Percentiles rank a stretch among this genome's conserved stretches.
phyloP scores from a whole-genome alignment of 2,329 filamentous ascomycete genomes.

The Cladosporium velox region DNA sequence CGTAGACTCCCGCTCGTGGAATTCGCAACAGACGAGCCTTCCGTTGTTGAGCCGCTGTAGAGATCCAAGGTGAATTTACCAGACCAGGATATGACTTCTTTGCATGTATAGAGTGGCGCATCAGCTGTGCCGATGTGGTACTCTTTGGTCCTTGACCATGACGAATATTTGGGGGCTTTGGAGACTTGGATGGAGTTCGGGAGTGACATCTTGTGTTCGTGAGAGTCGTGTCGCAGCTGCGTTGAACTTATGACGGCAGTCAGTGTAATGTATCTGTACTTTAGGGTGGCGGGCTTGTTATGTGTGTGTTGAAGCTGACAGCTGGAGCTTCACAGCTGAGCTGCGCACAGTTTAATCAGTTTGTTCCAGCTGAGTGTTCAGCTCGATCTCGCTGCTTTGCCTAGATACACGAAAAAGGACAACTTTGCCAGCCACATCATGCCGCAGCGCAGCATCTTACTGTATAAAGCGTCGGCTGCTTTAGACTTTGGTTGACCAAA shows the following conservation, averaged over 20 bases:
- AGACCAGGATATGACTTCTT: slow-evolving; percentile 6
- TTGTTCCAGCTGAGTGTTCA: not conserved
- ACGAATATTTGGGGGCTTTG: not conserved
- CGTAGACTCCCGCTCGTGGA: not conserved
- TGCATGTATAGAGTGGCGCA: not conserved
- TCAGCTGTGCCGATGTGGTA: not conserved
- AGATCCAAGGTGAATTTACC: slow-evolving; percentile 4
- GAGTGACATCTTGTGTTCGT: not conserved
- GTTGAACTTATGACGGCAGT: too few species aligned
- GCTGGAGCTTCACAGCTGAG: not conserved
- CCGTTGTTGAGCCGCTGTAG: not conserved
- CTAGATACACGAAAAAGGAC: not conserved
- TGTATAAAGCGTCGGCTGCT: not conserved
- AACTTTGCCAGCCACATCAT: not conserved
- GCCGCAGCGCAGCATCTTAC: not conserved
- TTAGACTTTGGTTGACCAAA: not conserved
- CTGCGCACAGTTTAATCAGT: not conserved
- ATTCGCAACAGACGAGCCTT: not conserved
- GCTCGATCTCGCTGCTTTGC: not conserved
- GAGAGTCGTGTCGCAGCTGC: not conserved
- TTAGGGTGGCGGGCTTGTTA: not conserved
- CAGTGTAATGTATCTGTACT: not conserved
- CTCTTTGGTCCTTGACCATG: slow-evolving; percentile 1
- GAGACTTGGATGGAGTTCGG: not conserved
- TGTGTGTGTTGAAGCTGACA: not conserved